Percentiles rank a stretch among this genome's conserved stretches.
Evolutionary conservation across 495 filamentous ascomycete genomes (phyloP).

Genomic region (Penicillium coprophilum): DNA sequence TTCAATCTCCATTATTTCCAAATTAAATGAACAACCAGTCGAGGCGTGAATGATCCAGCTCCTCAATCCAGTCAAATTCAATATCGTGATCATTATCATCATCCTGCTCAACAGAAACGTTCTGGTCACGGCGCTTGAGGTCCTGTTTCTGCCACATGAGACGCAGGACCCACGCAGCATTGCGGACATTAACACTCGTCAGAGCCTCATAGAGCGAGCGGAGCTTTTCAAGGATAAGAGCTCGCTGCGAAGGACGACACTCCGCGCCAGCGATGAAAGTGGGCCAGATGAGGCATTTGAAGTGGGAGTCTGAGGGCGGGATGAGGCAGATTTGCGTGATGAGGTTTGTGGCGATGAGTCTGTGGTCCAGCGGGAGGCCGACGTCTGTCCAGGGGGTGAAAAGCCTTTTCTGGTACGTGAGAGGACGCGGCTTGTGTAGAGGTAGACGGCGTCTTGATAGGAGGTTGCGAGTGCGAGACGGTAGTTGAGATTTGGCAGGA

Average conservation of each 20-base stretch:
- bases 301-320: slow-evolving; percentile 41
- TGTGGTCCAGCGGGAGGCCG: slow-evolving; percentile 37
- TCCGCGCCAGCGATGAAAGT: slow-evolving; percentile 51
- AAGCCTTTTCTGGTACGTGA: slow-evolving; percentile 35
- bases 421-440: slow-evolving; percentile 47
- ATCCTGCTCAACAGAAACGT: slow-evolving; percentile 4
- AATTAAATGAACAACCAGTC: slow-evolving; percentile 50
- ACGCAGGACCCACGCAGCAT: slow-evolving; percentile 47
- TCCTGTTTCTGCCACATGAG: slow-evolving; percentile 51
- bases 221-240: slow-evolving; percentile 38
- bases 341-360: slow-evolving; percentile 35
- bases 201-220: slow-evolving; percentile 40
- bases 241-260: slow-evolving; percentile 37
- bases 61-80: slow-evolving; percentile 49
- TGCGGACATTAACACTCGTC: slow-evolving; percentile 47
- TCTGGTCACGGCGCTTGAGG: slow-evolving; percentile 22
- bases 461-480: slow-evolving; percentile 44
- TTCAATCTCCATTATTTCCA: neutral
- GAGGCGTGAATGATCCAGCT: slow-evolving; percentile 43
- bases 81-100: slow-evolving; percentile 29
- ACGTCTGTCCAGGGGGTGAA: slow-evolving; percentile 29
- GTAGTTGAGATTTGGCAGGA: slow-evolving; percentile 37
- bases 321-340: slow-evolving; percentile 41
- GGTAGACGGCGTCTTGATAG: slow-evolving; percentile 47
- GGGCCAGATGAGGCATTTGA: slow-evolving; percentile 52